phyloP scores from a whole-genome alignment of 2,329 filamentous ascomycete species.

The Ophiostoma australiae region DNA sequence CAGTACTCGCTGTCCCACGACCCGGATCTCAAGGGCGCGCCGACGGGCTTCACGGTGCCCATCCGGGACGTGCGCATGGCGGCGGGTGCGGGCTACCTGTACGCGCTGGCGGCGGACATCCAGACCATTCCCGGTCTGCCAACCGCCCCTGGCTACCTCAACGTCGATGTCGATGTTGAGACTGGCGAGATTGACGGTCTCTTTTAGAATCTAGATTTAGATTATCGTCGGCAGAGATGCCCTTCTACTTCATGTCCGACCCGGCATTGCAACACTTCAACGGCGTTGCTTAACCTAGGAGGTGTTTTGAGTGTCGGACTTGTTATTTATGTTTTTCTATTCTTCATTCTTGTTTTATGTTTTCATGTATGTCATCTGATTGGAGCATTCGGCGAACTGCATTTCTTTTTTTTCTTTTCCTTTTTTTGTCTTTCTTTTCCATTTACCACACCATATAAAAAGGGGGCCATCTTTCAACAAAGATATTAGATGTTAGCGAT shows the following conservation, averaged over 20 bases:
- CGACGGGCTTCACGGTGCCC: conserved; percentile 87
- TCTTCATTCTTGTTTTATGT: conserved; percentile 14
- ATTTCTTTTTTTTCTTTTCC: conserved; percentile 1
- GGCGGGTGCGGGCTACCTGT: conserved; percentile 89
- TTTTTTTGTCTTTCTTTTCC: background rate
- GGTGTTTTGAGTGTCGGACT: conserved; percentile 1
- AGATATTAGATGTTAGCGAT: conserved; percentile 22
- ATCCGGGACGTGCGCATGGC: conserved; percentile 93
- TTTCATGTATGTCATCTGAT: background rate
- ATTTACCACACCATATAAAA: background rate
- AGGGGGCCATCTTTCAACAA: conserved; percentile 28
- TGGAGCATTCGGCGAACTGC: conserved; percentile 23
- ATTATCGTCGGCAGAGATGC: background rate
- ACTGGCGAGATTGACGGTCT: conserved; percentile 84
- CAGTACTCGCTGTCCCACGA: conserved; percentile 96
- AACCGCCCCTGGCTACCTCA: conserved; percentile 90
- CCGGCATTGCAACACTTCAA: conserved; percentile 27
- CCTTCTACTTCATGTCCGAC: background rate
- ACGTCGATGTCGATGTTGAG: conserved; percentile 78
- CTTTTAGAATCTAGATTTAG: conserved; percentile 57
- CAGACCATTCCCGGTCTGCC: conserved; percentile 96
- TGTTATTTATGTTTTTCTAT: conserved; percentile 17
- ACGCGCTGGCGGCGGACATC: conserved; percentile 92
- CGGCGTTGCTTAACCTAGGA: conserved; percentile 22
- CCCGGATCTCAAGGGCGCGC: conserved; percentile 87